Evolutionary conservation across 345 rosid genomes (phyloP).

Genomic region (Populus deltoides): DNA sequence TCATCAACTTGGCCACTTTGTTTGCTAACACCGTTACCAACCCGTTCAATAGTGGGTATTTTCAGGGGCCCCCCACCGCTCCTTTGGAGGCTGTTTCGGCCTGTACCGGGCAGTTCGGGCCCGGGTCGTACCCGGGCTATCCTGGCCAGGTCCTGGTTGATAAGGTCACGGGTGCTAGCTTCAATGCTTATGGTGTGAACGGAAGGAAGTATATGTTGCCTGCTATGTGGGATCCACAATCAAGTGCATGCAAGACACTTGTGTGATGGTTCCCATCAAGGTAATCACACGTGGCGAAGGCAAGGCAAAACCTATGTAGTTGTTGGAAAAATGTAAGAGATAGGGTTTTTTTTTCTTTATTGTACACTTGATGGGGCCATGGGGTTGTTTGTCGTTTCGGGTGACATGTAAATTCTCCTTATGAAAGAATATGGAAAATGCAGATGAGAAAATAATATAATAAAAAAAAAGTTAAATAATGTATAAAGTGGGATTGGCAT

Average conservation of each 20-base stretch:
- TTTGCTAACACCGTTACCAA: constrained; percentile 77
- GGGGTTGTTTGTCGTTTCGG: constrained; percentile 1
- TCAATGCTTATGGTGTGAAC: constrained; percentile 59
- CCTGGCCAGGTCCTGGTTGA: constrained; percentile 68
- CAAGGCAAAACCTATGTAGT: neutral
- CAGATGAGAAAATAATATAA: neutral
- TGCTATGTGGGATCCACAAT: constrained; percentile 87
- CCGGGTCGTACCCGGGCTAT: constrained; percentile 83
- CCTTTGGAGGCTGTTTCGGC: constrained; percentile 77
- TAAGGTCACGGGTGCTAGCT: constrained; percentile 69
- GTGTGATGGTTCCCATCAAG: constrained; percentile 1
- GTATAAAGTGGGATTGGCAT: neutral
- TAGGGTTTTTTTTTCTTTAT: neutral
- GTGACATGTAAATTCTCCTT: constrained; percentile 1
- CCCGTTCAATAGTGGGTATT: constrained; percentile 68
- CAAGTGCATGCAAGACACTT: constrained; percentile 45
- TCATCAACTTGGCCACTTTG: constrained; percentile 74
- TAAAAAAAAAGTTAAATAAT: neutral
- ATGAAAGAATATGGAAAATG: neutral
- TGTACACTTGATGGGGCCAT: constrained; percentile 24
- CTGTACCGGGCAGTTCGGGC: constrained; percentile 71
- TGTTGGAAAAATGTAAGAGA: neutral
- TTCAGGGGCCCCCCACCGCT: constrained; percentile 65
- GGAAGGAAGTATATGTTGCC: constrained; percentile 78
- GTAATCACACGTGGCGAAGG: neutral